phyloP scores from a whole-genome alignment of 345 rosid genomes.

The Triadica sebifera region DNA sequence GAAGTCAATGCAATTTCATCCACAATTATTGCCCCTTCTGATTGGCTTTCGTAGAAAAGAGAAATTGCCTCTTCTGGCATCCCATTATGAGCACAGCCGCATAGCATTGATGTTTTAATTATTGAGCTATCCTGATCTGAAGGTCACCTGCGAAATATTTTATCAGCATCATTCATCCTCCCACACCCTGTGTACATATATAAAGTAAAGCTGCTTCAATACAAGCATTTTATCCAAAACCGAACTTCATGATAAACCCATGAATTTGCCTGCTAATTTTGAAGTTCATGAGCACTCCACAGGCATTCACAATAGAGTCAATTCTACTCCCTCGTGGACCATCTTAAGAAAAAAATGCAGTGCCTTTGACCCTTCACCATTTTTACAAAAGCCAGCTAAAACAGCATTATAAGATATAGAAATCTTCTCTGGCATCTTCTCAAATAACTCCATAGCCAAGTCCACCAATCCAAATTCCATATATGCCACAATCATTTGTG shows the following conservation, averaged over 20 bases:
- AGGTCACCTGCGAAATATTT: slow-evolving; percentile 56
- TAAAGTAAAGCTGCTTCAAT: slow-evolving; percentile 71
- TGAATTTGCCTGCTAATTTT: slow-evolving; percentile 68
- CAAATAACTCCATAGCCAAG: slow-evolving; percentile 55
- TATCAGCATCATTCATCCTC: slow-evolving; percentile 71
- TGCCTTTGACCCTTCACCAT: slow-evolving; percentile 49
- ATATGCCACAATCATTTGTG: slow-evolving; percentile 61
- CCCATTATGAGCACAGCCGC: slow-evolving; percentile 74
- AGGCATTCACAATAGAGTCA: slow-evolving; percentile 60
- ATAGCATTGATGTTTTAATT: slow-evolving; percentile 63
- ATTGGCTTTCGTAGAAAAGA: slow-evolving; percentile 37
- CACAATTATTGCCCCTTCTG: slow-evolving; percentile 43
- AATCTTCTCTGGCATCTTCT: slow-evolving; percentile 62
- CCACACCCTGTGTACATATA: slow-evolving; percentile 83
- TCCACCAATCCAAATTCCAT: slow-evolving; percentile 66
- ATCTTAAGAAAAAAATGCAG: slow-evolving; percentile 50
- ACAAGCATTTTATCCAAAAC: slow-evolving; percentile 49
- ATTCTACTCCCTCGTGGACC: slow-evolving; percentile 51
- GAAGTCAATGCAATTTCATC: slow-evolving; percentile 67
- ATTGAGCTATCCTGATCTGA: slow-evolving; percentile 40
- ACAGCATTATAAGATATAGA: slow-evolving; percentile 59
- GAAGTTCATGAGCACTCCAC: slow-evolving; percentile 47
- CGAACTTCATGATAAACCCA: slow-evolving; percentile 64
- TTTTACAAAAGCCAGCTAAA: slow-evolving; percentile 64
- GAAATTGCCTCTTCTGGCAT: slow-evolving; percentile 64